Conservation (phyloP, 345 rosid genomes). For the Eucalyptus virginea region DNA sequence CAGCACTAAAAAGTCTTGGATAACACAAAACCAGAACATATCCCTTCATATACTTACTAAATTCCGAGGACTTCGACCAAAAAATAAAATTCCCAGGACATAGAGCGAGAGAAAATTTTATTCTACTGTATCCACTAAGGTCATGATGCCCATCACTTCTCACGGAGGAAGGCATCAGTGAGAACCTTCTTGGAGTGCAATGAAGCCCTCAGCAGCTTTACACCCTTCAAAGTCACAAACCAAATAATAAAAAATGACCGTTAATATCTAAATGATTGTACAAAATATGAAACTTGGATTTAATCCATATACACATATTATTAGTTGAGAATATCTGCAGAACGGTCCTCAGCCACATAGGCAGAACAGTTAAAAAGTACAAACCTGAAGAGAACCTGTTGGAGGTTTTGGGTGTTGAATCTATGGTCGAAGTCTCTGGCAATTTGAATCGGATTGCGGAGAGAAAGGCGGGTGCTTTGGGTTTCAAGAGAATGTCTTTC, state of each 20-base stretch:
- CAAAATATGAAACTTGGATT: neutral
- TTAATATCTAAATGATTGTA: neutral
- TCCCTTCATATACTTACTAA: neutral
- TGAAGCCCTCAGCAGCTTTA: constrained; percentile 7
- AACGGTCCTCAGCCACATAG: neutral
- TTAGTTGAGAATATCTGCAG: neutral
- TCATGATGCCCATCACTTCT: neutral
- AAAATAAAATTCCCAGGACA: neutral
- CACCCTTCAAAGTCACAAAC: neutral
- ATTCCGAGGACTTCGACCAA: neutral
- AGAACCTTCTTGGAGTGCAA: constrained; percentile 7
- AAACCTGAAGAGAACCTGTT: too few relatives aligned
- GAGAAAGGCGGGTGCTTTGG: neutral
- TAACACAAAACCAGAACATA: neutral
- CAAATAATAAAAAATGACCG: neutral
- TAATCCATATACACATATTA: neutral
- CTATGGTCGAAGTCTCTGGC: neutral
- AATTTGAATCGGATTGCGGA: neutral
- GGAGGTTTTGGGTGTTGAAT: neutral
- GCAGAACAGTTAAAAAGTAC: neutral
- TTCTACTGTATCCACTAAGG: neutral
- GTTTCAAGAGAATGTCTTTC: neutral
- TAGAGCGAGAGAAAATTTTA: neutral
- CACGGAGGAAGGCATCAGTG: neutral
- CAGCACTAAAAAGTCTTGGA: neutral